Percentiles rank a stretch among this genome's conserved stretches.
Evolutionary conservation across 2,329 filamentous ascomycete genomes (phyloP).

Genomic region (Botryotinia narcissicola): DNA sequence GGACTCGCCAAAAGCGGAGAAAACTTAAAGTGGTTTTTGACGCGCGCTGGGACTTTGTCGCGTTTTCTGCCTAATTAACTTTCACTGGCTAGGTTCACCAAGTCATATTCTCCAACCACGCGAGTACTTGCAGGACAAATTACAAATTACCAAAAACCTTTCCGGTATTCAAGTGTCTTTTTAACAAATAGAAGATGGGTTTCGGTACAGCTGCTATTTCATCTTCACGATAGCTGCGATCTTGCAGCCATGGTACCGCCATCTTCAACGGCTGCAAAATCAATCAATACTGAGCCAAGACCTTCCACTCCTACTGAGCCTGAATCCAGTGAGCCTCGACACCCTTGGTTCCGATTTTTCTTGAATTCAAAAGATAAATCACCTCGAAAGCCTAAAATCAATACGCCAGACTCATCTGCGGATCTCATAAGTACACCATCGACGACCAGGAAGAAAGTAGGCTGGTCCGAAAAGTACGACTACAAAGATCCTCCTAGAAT

Average conservation of each 20-base stretch:
- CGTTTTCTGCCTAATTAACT: conserved; percentile 13
- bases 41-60: conserved; percentile 7
- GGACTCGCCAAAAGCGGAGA: conserved; percentile 8
- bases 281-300: conserved; percentile 55
- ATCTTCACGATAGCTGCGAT: conserved; percentile 21
- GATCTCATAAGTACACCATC: conserved; percentile 33
- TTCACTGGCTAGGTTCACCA: background rate
- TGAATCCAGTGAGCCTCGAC: conserved; percentile 40
- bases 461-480: conserved; percentile 57
- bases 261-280: conserved; percentile 31
- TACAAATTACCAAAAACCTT: background rate
- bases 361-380: conserved; percentile 21
- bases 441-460: conserved; percentile 53
- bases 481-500: conserved; percentile 48
- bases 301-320: conserved; percentile 64
- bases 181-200: conserved; percentile 16
- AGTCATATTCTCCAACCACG: conserved; percentile 4
- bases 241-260: conserved; percentile 38
- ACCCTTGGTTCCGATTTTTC: conserved; percentile 22
- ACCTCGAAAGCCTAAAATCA: conserved; percentile 22
- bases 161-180: background rate
- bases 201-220: conserved; percentile 3
- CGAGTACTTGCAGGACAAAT: conserved; percentile 2
- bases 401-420: conserved; percentile 38
- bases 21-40: conserved; percentile 19